Conservation (phyloP, 1,284 basidiomycete species). For the Cystobasidium slooffiae region DNA sequence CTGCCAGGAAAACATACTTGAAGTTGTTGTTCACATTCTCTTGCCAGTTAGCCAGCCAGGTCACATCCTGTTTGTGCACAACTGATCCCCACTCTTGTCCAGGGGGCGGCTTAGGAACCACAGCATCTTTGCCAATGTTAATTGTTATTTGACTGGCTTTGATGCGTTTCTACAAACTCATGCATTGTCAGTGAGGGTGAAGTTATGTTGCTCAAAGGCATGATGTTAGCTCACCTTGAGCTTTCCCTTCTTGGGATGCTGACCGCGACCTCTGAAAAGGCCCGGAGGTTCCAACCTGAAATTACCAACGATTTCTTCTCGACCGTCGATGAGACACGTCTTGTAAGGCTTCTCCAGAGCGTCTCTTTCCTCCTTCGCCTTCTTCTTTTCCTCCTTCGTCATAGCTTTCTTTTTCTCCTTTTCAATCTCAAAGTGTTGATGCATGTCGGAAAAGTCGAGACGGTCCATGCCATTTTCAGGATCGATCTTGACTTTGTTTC, state of each 20-base stretch:
- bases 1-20: constrained; percentile 95
- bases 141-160: constrained; percentile 90
- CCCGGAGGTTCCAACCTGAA: constrained; percentile 98
- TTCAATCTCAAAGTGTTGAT: constrained; percentile 87
- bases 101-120: constrained; percentile 63
- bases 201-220: neutral
- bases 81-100: constrained; percentile 59
- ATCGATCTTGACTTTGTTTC: constrained; percentile 38
- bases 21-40: constrained; percentile 64
- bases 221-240: constrained; percentile 75
- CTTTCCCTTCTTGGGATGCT: constrained; percentile 96
- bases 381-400: constrained; percentile 84
- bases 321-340: constrained; percentile 84
- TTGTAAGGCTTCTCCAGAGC: constrained; percentile 82
- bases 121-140: constrained; percentile 79
- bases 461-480: constrained; percentile 63
- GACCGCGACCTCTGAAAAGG: constrained; percentile 94
- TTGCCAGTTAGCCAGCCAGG: constrained; percentile 97
- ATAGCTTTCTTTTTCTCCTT: constrained; percentile 90
- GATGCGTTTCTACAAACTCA: constrained; percentile 69
- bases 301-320: constrained; percentile 97
- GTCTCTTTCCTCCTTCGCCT: constrained; percentile 81
- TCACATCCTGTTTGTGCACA: constrained; percentile 89
- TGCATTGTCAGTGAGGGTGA: neutral
- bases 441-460: constrained; percentile 96